Evolutionary conservation across 1,284 basidiomycete species (phyloP).

Genomic region (Sanghuangporus weigelae): DNA sequence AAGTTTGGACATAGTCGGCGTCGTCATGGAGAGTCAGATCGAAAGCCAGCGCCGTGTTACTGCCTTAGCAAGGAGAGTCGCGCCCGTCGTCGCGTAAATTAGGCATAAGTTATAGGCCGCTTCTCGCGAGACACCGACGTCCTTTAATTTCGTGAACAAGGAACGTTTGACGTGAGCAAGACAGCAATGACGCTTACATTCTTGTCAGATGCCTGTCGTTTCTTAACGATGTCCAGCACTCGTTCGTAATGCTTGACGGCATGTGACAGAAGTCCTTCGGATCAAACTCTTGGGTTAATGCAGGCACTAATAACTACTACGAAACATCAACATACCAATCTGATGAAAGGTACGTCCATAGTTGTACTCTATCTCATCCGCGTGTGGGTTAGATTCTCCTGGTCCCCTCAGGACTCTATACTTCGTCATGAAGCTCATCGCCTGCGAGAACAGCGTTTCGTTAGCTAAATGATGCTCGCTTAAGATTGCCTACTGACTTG

Average conservation of each 20-base stretch:
- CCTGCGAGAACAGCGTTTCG: conserved; percentile 38
- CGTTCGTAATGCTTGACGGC: conserved; percentile 82
- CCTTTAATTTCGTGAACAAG: conserved; percentile 25
- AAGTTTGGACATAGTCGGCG: neutral
- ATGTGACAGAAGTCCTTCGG: conserved; percentile 68
- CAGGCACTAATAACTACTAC: neutral
- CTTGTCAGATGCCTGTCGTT: conserved; percentile 23
- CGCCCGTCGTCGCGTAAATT: conserved; percentile 76
- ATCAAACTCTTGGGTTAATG: neutral
- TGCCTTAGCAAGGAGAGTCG: conserved; percentile 56
- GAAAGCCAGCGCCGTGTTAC: conserved; percentile 69
- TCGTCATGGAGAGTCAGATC: conserved; percentile 23
- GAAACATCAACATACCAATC: conserved; percentile 48
- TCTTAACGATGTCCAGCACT: conserved; percentile 59
- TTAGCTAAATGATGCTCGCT: conserved; percentile 7
- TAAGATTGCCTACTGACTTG: conserved; percentile 41
- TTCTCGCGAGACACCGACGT: conserved; percentile 51
- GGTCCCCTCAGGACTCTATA: conserved; percentile 58
- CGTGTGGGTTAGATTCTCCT: conserved; percentile 34
- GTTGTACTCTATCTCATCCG: conserved; percentile 86
- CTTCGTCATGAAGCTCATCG: conserved; percentile 73
- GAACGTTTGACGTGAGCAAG: conserved; percentile 15
- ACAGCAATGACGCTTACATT: conserved; percentile 7
- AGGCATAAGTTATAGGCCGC: conserved; percentile 86
- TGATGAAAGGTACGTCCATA: conserved; percentile 90